Percentiles rank a stretch among this genome's conserved stretches.
phyloP scores from a whole-genome alignment of 176 grass and related monocot genomes.

The Juncus inflexus region DNA sequence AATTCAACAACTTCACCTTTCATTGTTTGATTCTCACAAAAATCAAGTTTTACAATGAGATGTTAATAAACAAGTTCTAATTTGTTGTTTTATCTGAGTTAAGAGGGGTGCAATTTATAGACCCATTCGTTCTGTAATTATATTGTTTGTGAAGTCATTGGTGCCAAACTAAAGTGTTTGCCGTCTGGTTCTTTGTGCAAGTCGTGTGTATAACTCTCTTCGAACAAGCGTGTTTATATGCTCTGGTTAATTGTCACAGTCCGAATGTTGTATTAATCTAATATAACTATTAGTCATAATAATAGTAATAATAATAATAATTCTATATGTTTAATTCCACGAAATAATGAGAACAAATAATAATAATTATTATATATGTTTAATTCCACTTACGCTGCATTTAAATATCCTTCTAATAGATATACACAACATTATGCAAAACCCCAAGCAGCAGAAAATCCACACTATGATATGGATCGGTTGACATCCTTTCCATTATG shows the following conservation, averaged over 20 bases:
- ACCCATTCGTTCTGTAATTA: background rate
- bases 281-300: too few species aligned
- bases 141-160: background rate
- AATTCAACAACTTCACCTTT: slow-evolving; percentile 35
- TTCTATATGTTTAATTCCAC: too few species aligned
- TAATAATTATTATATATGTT: background rate
- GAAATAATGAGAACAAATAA: too few species aligned
- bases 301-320: too few species aligned
- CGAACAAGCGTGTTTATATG: too few species aligned
- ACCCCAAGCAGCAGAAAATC: slow-evolving; percentile 4
- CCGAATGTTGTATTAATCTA: too few species aligned
- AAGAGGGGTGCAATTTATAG: slow-evolving; percentile 18
- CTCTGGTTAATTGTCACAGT: too few species aligned
- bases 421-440: background rate
- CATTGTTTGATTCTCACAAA: background rate
- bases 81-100: slow-evolving; percentile 1
- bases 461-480: too few species aligned
- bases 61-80: background rate
- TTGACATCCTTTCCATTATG: background rate
- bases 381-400: background rate
- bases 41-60: slow-evolving; percentile 1
- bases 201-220: too few species aligned
- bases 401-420: background rate
- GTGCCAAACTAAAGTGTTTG: slow-evolving; percentile 1
- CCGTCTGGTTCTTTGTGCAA: background rate